Base-by-base conservation (phyloP, 1,139 yeast species). In the Pichia sp. region DNA sequence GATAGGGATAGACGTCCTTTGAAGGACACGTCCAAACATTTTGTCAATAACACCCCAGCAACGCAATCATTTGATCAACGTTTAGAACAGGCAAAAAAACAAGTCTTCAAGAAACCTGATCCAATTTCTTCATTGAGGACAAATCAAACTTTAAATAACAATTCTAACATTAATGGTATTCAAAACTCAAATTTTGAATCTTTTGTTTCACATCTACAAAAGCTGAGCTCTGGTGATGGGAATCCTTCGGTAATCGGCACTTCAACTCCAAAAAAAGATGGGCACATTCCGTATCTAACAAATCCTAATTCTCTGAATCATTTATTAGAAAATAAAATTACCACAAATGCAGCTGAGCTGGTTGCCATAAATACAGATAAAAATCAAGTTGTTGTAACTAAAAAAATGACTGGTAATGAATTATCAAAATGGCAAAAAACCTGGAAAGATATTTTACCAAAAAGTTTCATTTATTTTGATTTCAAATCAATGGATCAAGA, bases 371-470 rank as follows among this genome's bases (percentile, higher is more conserved):
- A 36, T 36, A 25, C 25, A 36, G 16, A 36, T 7, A 36, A 19
- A 36, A 36, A 36, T 11, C 41, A 36, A 27, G 18, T 25, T 22
- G 28, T 39, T 13, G 28, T 39, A 4, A 41, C 34, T 52, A 48
- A 49, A 31, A 60, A 64, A 42, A 62, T 65, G 65, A 63, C 64
- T 9, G 70, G 68, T 27, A 60, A 59, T 28, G 88, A 84, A 57
- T 67, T 84, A 50, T 70, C 72, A 50, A 79, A 76, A 59, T 91
- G 98, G 98, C 91, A 87, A 64, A 75, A 75, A 48, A 82, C 84
- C 53, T 91, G 97, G 96, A 75, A 83, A 51, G 75, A 76, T 55
- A 87, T 88, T 58, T 83, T 91, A 87, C 77, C 77, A 46, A 81
- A 77, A 53, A 80, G 91, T 33, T 79, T 80, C 31, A 86, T 89